A percentile compares a stretch with the other conserved stretches of the same genome.
Evolutionary conservation across 345 rosid genomes (phyloP).

Genomic region (Gossypioides kirkii): DNA sequence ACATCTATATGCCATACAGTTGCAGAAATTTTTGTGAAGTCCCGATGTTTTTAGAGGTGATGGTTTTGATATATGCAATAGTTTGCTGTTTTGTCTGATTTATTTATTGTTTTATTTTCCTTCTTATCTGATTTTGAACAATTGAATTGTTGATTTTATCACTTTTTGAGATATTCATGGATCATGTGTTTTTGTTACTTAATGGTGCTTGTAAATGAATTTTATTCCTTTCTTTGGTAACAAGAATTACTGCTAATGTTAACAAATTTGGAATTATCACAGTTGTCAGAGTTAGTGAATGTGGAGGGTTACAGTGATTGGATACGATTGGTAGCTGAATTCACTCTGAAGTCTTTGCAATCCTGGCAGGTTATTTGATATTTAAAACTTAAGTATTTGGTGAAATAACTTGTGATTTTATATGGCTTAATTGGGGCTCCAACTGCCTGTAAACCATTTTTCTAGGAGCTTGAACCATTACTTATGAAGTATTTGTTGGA

Average conservation of each 20-base stretch:
- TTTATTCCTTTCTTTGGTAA: constrained; percentile 7
- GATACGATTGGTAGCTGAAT: constrained; percentile 95
- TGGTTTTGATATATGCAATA: background rate
- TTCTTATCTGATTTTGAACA: background rate
- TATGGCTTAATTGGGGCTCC: background rate
- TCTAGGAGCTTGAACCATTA: background rate
- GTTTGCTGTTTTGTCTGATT: background rate
- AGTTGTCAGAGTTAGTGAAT: constrained; percentile 98
- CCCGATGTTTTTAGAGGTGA: background rate
- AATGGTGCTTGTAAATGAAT: background rate
- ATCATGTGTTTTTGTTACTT: background rate
- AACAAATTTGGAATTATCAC: constrained; percentile 29
- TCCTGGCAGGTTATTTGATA: constrained; percentile 84
- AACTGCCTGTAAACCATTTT: constrained; percentile 3
- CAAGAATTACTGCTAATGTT: constrained; percentile 11
- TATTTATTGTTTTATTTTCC: background rate
- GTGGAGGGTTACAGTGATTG: constrained; percentile 97
- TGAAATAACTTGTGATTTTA: background rate
- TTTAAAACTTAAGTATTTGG: background rate
- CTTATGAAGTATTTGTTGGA: constrained; percentile 1
- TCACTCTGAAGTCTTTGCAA: constrained; percentile 87
- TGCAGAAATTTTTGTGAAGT: background rate
- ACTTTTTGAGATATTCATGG: background rate
- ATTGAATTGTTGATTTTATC: background rate
- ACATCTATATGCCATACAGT: background rate